Conservation (phyloP, 139 green algal species). For the Asterochloris sp. region DNA sequence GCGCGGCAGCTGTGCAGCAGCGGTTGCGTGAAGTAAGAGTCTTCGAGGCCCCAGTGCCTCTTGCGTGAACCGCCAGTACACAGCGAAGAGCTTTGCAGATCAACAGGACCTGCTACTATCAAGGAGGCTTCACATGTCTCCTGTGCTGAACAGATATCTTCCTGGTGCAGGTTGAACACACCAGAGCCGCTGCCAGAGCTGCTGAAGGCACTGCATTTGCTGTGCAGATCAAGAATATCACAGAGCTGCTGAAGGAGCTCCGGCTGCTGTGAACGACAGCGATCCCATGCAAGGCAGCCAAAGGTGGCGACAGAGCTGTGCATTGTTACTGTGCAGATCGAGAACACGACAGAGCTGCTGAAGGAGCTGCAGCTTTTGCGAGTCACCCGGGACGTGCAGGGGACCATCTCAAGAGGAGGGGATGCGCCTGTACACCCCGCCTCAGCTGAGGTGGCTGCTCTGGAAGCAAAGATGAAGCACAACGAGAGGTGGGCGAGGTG, state of each 20-base stretch:
- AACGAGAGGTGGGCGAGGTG: slow-evolving; percentile 11
- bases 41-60: too few species aligned
- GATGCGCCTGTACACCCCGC: slow-evolving; percentile 1
- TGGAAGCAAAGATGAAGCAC: slow-evolving; percentile 51
- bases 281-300: background rate
- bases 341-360: slow-evolving; percentile 46
- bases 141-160: too few species aligned
- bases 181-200: too few species aligned
- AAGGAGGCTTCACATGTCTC: too few species aligned
- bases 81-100: too few species aligned
- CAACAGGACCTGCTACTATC: too few species aligned
- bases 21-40: too few species aligned
- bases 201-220: background rate
- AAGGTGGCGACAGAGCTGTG: background rate
- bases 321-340: background rate
- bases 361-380: slow-evolving; percentile 77
- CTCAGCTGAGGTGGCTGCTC: slow-evolving; percentile 34
- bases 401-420: slow-evolving; percentile 26
- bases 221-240: background rate
- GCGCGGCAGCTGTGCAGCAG: too few species aligned
- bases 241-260: background rate
- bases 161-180: too few species aligned
- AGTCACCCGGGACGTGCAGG: slow-evolving; percentile 66
- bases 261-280: background rate
- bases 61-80: too few species aligned